Percentiles rank a stretch among this genome's conserved stretches.
Conservation (phyloP, 306 rosid species). For the Quercus berberidifolia region DNA sequence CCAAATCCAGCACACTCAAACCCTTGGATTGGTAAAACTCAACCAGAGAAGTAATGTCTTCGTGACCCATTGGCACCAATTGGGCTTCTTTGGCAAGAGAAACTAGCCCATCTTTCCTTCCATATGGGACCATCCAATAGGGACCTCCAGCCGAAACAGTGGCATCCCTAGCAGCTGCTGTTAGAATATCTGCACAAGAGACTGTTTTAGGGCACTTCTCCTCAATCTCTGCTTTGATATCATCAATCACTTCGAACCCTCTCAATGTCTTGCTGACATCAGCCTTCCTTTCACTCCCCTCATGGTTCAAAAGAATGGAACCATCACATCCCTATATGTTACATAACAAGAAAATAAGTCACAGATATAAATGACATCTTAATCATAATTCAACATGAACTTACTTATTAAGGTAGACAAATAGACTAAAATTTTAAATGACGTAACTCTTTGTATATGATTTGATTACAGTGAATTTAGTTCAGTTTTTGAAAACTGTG, state of each 20-base stretch:
- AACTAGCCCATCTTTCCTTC: slow-evolving; percentile 65
- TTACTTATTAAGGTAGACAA: too few species aligned
- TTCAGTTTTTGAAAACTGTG: too few species aligned
- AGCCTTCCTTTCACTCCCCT: slow-evolving; percentile 78
- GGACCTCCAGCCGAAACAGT: slow-evolving; percentile 65
- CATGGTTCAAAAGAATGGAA: slow-evolving; percentile 64
- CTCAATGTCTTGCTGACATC: slow-evolving; percentile 66
- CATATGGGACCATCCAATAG: slow-evolving; percentile 68
- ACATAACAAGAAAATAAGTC: not conserved
- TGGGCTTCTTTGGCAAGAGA: slow-evolving; percentile 59
- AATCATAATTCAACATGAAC: not conserved
- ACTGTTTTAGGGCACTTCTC: slow-evolving; percentile 60
- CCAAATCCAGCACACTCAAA: slow-evolving; percentile 45
- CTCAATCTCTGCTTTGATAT: slow-evolving; percentile 74
- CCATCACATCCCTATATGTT: slow-evolving; percentile 81
- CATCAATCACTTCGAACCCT: slow-evolving; percentile 79
- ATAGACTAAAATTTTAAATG: too few species aligned
- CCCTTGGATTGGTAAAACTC: slow-evolving; percentile 16
- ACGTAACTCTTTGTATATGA: too few species aligned
- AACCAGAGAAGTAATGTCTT: slow-evolving; percentile 55
- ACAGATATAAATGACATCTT: not conserved
- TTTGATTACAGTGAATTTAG: too few species aligned
- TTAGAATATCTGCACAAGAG: slow-evolving; percentile 80
- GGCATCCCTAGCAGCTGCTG: slow-evolving; percentile 75
- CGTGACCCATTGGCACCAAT: slow-evolving; percentile 62